These are phyloP conservation scores for Styphnolobium japonicum DNA, from an alignment of 306 rosid genomes.

Conservation along the genomic window DNA sequence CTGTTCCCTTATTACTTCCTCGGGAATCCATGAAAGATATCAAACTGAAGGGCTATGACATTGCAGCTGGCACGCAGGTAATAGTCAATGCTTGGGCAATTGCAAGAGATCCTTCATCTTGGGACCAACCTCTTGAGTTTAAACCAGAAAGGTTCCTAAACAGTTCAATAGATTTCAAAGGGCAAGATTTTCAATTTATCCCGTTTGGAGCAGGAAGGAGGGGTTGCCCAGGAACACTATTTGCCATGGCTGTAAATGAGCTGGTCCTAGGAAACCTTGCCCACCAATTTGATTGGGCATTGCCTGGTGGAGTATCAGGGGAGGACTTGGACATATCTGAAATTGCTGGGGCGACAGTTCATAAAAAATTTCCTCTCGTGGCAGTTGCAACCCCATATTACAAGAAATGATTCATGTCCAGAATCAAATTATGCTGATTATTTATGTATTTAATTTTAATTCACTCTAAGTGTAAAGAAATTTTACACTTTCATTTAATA, in stretches of 20 bases:
- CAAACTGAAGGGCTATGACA: slow-evolving; percentile 24
- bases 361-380: neutral
- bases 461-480: too few relatives aligned
- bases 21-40: neutral
- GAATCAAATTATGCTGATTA: too few relatives aligned
- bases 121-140: slow-evolving; percentile 27
- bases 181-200: slow-evolving; percentile 20
- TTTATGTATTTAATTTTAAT: too few relatives aligned
- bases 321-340: slow-evolving; percentile 21
- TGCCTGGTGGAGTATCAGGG: neutral
- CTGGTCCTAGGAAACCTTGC: neutral
- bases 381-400: neutral
- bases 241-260: neutral
- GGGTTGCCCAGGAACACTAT: slow-evolving; percentile 23
- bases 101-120: slow-evolving; percentile 22
- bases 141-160: slow-evolving; percentile 28
- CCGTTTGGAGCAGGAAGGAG: slow-evolving; percentile 39
- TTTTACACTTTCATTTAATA: too few relatives aligned
- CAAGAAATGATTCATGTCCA: too few relatives aligned
- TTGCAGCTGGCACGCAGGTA: slow-evolving; percentile 30
- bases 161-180: slow-evolving; percentile 20
- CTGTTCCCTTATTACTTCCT: slow-evolving; percentile 18
- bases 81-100: slow-evolving; percentile 23
- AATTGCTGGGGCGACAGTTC: neutral
- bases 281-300: slow-evolving; percentile 19